These are phyloP conservation scores for Balansia obtecta DNA, from an alignment of 2,329 filamentous ascomycete genomes.

Conservation along the genomic window DNA sequence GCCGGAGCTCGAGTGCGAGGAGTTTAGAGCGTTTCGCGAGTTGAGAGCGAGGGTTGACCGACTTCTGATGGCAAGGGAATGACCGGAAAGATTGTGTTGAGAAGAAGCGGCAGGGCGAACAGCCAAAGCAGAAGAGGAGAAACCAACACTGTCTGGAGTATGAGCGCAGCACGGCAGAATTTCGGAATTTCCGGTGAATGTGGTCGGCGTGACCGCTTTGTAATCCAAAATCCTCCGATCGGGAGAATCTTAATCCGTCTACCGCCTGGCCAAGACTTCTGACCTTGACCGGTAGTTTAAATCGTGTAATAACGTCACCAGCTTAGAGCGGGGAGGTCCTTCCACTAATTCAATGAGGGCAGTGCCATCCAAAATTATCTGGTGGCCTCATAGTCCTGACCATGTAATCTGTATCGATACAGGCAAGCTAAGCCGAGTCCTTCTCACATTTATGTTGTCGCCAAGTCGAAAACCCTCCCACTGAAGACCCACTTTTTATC, in stretches of 20 bases:
- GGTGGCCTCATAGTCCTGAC: too few relatives aligned
- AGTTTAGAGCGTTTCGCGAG: conserved; percentile 8
- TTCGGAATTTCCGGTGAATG: not conserved
- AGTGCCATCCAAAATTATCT: too few relatives aligned
- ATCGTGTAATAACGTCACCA: too few relatives aligned
- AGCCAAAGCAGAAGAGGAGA: conserved; percentile 6
- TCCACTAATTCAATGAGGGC: too few relatives aligned
- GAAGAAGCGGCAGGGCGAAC: conserved; percentile 8
- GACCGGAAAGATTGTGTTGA: conserved; percentile 13
- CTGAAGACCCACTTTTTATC: too few relatives aligned
- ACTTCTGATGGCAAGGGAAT: conserved; percentile 23
- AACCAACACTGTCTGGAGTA: not conserved
- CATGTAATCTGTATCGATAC: too few relatives aligned
- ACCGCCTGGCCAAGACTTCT: not conserved
- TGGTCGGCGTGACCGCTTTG: not conserved
- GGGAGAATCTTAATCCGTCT: not conserved
- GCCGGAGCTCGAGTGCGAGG: conserved; percentile 9
- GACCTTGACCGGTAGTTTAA: too few relatives aligned
- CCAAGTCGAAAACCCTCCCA: too few relatives aligned
- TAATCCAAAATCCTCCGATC: not conserved
- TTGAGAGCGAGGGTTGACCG: conserved; percentile 18
- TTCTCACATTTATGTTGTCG: too few relatives aligned
- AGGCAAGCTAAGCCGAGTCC: too few relatives aligned
- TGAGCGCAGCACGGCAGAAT: not conserved
- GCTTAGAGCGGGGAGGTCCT: too few relatives aligned